A percentile compares a stretch with the other conserved stretches of the same genome.
Evolutionary conservation across 371 early-diverging fungal species (phyloP).

Genomic region (Antonospora locustae): DNA sequence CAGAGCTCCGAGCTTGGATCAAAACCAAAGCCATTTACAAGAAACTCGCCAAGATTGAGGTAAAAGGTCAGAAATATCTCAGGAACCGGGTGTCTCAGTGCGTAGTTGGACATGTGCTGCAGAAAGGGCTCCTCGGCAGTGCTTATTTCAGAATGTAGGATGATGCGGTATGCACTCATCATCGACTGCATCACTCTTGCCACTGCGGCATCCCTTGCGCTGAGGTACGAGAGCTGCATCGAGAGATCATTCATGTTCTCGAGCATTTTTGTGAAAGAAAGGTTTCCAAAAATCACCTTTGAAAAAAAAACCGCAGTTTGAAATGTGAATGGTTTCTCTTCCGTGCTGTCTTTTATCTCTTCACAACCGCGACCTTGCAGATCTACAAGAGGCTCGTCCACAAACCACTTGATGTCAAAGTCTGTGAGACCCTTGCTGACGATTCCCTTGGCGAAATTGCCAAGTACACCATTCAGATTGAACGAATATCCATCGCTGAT

Average conservation of each 20-base stretch:
- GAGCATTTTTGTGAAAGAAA: slow-evolving; percentile 6
- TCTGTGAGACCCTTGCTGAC: slow-evolving; percentile 3
- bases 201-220: background rate
- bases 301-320: slow-evolving; percentile 15
- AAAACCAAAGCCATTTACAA: no score
- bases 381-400: slow-evolving; percentile 15
- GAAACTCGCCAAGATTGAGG: no score
- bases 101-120: background rate
- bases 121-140: background rate
- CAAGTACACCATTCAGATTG: slow-evolving; percentile 29
- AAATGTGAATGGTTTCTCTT: background rate
- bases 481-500: slow-evolving; percentile 28
- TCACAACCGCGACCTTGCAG: background rate
- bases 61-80: no score
- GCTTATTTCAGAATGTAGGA: background rate
- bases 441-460: slow-evolving; percentile 25
- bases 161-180: background rate
- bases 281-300: slow-evolving; percentile 4
- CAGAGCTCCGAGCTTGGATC: no score
- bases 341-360: background rate
- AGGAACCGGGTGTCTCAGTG: background rate
- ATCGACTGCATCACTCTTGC: background rate
- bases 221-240: no score
- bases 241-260: background rate
- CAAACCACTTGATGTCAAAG: slow-evolving; percentile 14